Base-by-base conservation (phyloP, 2,329 filamentous ascomycete genomes). In the Ascochyta rabiei region DNA sequence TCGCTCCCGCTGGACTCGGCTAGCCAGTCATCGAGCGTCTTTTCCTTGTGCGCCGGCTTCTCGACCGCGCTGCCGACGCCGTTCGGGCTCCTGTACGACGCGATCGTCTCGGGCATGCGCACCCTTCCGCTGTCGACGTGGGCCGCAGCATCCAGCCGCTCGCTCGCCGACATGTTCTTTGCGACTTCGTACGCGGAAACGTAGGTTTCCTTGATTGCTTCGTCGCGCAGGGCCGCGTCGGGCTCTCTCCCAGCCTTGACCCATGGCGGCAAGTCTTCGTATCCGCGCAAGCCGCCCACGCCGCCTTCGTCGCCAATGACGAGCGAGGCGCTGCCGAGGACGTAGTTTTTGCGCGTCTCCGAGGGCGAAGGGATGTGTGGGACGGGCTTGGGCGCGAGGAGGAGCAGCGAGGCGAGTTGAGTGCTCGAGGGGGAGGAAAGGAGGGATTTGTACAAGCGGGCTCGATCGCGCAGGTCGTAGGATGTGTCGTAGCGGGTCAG, bases 11-110 rank as follows among this genome's bases (percentile, higher is more conserved):
- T 81, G 16, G 63, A 61, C 21, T 83, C 81, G 4, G 88, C 91
- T 52, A 98, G 80, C 93, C 95, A 98, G 72, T 96, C 91, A 77
- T 98, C 92, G 59, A 99, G 78, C 18, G 88, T 91, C 82, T 96
- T 96, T 35, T 86, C 85, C 46, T 86, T 86, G 43, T 59, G 57
- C 35, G 52, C 64, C 28, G 55, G 56, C 46, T 61, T 68, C 6
- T 19, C 31, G 18, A 8, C 45, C 30, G 35, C 31, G 30, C 45
- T 49, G 15, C 31, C 62, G 43, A 24, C 44, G 49, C 21, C 56
- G 67, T 87, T 87, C 13, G 77, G 74, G 64, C 77, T 83, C 34
- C 71, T 75, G 8, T 68, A 71, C 44, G 66, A 64, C 13, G 76
- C 67, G 19, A 66, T 62, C 48, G 76, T 77, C 57, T 69, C 61